These are phyloP conservation scores for Lycium ferocissimum DNA, from an alignment of 257 asterid species.

Conservation along the genomic window DNA sequence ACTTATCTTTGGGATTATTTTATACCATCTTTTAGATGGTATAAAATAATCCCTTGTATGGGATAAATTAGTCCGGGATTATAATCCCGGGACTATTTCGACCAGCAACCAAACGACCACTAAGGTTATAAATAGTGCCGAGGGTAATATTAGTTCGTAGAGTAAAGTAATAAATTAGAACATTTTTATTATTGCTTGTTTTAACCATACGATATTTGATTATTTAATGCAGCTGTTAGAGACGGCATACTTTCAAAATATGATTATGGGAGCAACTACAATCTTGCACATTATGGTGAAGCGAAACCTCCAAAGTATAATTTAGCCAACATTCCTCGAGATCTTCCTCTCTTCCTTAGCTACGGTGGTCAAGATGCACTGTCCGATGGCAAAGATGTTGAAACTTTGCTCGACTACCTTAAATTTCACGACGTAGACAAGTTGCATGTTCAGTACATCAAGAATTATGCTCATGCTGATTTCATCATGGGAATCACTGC, in stretches of 20 bases:
- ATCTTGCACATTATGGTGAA: slow-evolving; percentile 57
- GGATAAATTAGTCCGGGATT: too few species aligned
- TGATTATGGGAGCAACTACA: slow-evolving; percentile 52
- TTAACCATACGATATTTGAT: too few species aligned
- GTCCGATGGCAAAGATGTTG: slow-evolving; percentile 58
- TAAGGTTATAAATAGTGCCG: too few species aligned
- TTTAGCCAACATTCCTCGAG: slow-evolving; percentile 51
- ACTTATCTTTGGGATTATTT: too few species aligned
- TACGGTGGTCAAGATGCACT: slow-evolving; percentile 65
- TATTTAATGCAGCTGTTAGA: slow-evolving; percentile 52
- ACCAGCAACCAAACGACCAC: too few species aligned
- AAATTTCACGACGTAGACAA: slow-evolving; percentile 51
- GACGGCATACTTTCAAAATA: slow-evolving; percentile 55
- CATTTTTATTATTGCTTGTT: too few species aligned
- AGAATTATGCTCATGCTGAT: slow-evolving; percentile 63
- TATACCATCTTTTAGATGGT: too few species aligned
- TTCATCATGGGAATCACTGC: slow-evolving; percentile 58
- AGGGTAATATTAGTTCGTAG: too few species aligned
- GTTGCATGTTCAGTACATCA: slow-evolving; percentile 49
- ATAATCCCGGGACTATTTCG: too few species aligned
- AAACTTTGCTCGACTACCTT: slow-evolving; percentile 44
- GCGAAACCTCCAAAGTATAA: slow-evolving; percentile 59
- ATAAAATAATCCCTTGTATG: too few species aligned
- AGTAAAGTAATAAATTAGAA: too few species aligned
- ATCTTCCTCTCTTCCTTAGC: slow-evolving; percentile 56